Evolutionary conservation across 306 rosid genomes (phyloP), one percentile per base, ranked within the genome.

Genomic region (Citrullus colocynthis): DNA sequence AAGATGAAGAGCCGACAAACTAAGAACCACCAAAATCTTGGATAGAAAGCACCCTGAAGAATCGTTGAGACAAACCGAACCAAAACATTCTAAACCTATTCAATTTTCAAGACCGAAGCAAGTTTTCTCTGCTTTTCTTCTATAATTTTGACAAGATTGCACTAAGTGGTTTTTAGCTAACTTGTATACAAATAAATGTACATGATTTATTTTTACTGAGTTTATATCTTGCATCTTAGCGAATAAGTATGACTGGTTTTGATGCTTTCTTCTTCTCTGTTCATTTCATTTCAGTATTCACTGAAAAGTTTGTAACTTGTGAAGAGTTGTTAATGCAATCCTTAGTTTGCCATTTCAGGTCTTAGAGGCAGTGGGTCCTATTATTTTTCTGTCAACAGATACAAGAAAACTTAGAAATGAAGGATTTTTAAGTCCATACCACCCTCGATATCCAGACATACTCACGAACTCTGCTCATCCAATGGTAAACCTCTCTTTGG

Each of bases 391-490:
- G 73, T 95, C 99, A 62, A 92, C 96, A 74, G 99, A 95, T 88
- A 95, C 97, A 74, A 89, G 96, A 81, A 95, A 95, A 85, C 99
- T 95, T 72, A 86, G 99, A 84, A 95, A 95, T 85, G 99, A 95
- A 81, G 99, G 99, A 11, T 95, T 90, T 82, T 85, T 95, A 83
- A 95, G 99, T 88, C 99, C 99, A 72, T 95, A 90, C 81, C 99
- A 95, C 86, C 97, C 99, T 82, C 96, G 99, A 77, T 95, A 88
- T 83, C 98, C 99, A 7, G 99, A 95, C 86, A 95, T 95, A 84
- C 99, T 95, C 66, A 95, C 99, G 71, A 95, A 95, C 81, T 92
- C 99, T 74, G 97, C 99, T 80, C 99, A 92, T 86, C 98, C 99
- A 15, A 85, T 95, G 97, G 99, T 95, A 88, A 44, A 36, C 62